Conservation (phyloP, 352 stramenopile genomes). For the Phytophthora nicotianae region DNA sequence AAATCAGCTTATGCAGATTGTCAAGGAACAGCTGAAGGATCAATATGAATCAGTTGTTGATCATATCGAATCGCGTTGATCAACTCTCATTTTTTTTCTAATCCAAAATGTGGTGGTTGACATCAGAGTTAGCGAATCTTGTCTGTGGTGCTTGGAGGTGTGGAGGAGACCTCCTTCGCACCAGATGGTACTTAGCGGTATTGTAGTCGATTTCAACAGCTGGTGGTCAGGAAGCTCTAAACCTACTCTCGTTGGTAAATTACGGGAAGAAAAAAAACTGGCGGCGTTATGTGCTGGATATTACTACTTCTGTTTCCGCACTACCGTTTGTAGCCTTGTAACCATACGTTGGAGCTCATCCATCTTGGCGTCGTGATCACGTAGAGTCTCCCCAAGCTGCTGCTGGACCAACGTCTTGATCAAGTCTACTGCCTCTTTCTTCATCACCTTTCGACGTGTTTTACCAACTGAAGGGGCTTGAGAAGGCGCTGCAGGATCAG, state of each 20-base stretch:
- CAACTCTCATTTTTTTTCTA: not conserved
- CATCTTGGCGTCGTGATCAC: slow-evolving; percentile 47
- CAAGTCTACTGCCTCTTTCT: slow-evolving; percentile 48
- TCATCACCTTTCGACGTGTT: slow-evolving; percentile 50
- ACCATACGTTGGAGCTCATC: slow-evolving; percentile 49
- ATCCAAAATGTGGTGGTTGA: too few relatives aligned
- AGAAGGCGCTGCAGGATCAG: not conserved
- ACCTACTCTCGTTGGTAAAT: too few relatives aligned
- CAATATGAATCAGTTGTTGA: not conserved
- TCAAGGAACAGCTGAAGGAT: too few relatives aligned
- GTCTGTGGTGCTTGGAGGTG: not conserved
- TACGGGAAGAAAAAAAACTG: not conserved
- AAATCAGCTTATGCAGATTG: too few relatives aligned
- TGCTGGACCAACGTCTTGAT: slow-evolving; percentile 48
- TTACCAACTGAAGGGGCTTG: slow-evolving; percentile 12
- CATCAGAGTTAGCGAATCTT: not conserved
- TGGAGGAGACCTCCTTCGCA: slow-evolving; percentile 1
- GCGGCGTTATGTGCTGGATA: not conserved
- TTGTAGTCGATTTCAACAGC: slow-evolving; percentile 1
- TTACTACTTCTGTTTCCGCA: slow-evolving; percentile 51
- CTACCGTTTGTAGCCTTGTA: slow-evolving; percentile 45
- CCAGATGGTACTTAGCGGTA: not conserved
- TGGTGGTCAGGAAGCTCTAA: too few relatives aligned
- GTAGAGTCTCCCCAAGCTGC: slow-evolving; percentile 44
- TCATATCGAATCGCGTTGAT: not conserved